Conservation (phyloP, 495 filamentous ascomycete genomes). For the Glonium stellatum region DNA sequence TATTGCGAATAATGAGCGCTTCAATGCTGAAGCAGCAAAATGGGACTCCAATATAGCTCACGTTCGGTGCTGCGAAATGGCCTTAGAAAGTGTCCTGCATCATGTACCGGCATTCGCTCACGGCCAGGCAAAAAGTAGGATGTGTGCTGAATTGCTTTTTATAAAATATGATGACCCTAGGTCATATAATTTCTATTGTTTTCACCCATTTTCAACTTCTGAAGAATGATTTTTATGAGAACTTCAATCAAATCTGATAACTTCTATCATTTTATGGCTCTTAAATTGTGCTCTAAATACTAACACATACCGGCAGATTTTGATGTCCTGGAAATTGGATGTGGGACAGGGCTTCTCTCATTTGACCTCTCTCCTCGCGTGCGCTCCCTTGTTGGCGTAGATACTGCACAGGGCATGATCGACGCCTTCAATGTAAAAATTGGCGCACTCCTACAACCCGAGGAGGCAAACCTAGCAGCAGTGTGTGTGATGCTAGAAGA, state of each 20-base stretch:
- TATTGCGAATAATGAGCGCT: slow-evolving; percentile 23
- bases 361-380: slow-evolving; percentile 41
- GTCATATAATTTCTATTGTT: too few relatives aligned
- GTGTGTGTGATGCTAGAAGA: slow-evolving; percentile 24
- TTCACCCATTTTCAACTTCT: too few relatives aligned
- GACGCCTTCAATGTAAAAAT: slow-evolving; percentile 42
- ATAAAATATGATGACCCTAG: too few relatives aligned
- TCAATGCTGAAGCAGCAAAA: slow-evolving; percentile 26
- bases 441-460: slow-evolving; percentile 29
- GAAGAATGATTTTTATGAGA: too few relatives aligned
- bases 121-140: slow-evolving; percentile 20
- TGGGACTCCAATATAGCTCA: slow-evolving; percentile 27
- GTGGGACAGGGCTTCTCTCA: slow-evolving; percentile 50
- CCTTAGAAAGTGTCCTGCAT: slow-evolving; percentile 24
- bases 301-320: slow-evolving; percentile 10
- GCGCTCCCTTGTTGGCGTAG: slow-evolving; percentile 42
- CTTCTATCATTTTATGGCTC: too few relatives aligned
- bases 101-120: slow-evolving; percentile 20
- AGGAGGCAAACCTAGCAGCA: slow-evolving; percentile 30
- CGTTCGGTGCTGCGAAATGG: slow-evolving; percentile 13
- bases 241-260: too few relatives aligned
- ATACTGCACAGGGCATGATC: slow-evolving; percentile 49
- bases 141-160: neutral
- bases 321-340: slow-evolving; percentile 51
- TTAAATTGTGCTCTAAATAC: too few relatives aligned